Percentiles rank a stretch among this genome's conserved stretches.
Conservation (phyloP, 139 green algal genomes). For the Choricystis sp. region DNA sequence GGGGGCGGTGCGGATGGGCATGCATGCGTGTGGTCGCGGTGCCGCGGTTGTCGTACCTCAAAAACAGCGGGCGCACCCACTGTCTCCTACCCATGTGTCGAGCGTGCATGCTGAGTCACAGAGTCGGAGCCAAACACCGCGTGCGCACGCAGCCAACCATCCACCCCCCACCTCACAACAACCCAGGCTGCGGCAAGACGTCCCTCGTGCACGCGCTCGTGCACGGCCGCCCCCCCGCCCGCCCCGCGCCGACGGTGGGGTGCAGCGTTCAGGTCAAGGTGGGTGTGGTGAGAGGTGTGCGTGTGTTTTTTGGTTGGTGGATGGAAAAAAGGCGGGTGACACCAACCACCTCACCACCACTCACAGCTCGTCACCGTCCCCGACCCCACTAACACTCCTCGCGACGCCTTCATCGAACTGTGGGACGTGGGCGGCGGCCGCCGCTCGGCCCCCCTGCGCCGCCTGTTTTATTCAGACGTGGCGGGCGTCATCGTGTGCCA, state of each 20-base stretch:
- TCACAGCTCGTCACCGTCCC: background rate
- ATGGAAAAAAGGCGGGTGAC: too few species aligned
- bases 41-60: too few species aligned
- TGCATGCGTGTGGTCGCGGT: too few species aligned
- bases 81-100: background rate
- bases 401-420: slow-evolving; percentile 12
- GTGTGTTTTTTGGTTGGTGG: background rate
- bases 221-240: background rate
- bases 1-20: background rate
- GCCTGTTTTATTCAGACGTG: slow-evolving; percentile 11
- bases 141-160: background rate
- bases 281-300: background rate
- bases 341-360: background rate
- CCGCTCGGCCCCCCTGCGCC: slow-evolving; percentile 10
- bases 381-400: too few species aligned
- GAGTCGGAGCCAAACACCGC: background rate
- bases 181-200: slow-evolving; percentile 4
- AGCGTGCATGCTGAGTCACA: background rate
- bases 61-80: background rate
- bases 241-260: background rate
- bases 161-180: background rate
- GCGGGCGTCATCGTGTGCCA: slow-evolving; percentile 18
- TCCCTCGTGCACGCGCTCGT: background rate
- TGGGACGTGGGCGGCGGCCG: slow-evolving; percentile 13
- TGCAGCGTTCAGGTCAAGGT: background rate